phyloP scores from a whole-genome alignment of 805 yeast genomes.

The Candida pseudofarinosa region DNA sequence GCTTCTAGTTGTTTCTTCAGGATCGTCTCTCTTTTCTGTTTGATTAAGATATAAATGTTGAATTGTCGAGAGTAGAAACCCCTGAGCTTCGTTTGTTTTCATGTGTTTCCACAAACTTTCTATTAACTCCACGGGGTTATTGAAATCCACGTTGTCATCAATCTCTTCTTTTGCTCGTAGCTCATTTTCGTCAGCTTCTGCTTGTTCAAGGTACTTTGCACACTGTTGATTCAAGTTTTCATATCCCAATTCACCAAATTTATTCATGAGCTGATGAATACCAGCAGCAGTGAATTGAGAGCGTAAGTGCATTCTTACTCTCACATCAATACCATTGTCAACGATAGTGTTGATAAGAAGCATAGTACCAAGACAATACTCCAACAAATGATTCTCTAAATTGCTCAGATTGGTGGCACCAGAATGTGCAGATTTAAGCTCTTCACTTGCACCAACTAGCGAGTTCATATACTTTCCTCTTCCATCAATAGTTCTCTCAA shows the following conservation, averaged over 20 bases:
- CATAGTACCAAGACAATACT: conserved; percentile 68
- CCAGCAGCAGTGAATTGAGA: conserved; percentile 58
- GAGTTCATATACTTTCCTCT: conserved; percentile 84
- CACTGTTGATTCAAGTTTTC: conserved; percentile 65
- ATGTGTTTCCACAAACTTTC: conserved; percentile 55
- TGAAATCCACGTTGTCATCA: conserved; percentile 50
- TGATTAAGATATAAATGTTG: conserved; percentile 62
- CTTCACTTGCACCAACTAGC: conserved; percentile 87
- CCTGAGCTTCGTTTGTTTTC: conserved; percentile 55
- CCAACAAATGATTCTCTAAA: conserved; percentile 61
- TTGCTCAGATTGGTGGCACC: conserved; percentile 41
- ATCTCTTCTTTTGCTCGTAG: conserved; percentile 28
- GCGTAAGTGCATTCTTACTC: conserved; percentile 54
- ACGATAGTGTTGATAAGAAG: conserved; percentile 65
- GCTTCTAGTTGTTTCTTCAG: conserved; percentile 47
- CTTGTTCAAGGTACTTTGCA: conserved; percentile 52
- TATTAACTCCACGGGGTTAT: conserved; percentile 69
- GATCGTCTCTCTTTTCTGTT: conserved; percentile 44
- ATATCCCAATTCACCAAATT: conserved; percentile 49
- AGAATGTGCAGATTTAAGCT: conserved; percentile 46
- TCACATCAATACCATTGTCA: conserved; percentile 39
- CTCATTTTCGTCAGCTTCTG: conserved; percentile 54
- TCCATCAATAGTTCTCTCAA: conserved; percentile 71
- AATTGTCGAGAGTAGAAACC: conserved; percentile 55
- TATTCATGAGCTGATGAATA: conserved; percentile 46